These are phyloP conservation scores for Vaccinium corymbosum DNA, from an alignment of 148 eudicot genomes.

Conservation along the genomic window DNA sequence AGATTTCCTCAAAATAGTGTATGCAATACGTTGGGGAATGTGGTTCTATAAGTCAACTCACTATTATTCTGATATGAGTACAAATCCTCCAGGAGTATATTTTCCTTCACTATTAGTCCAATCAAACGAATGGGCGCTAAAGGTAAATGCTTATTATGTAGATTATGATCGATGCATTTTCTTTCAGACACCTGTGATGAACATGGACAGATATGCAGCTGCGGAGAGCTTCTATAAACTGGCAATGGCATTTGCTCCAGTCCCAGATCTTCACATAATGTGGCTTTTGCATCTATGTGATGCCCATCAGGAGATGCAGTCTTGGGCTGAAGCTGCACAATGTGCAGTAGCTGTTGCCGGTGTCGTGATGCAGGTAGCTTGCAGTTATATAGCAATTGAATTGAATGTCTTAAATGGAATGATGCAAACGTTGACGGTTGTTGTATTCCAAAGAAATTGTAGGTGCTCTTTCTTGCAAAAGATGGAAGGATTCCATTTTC, in stretches of 20 bases:
- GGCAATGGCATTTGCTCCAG: slow-evolving; percentile 95
- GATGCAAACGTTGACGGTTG: not conserved
- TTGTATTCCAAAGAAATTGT: not conserved
- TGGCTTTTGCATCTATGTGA: slow-evolving; percentile 97
- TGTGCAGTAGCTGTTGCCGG: slow-evolving; percentile 99
- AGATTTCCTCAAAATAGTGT: not conserved
- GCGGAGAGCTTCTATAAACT: slow-evolving; percentile 97
- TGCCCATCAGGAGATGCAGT: slow-evolving; percentile 99
- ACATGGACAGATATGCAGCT: slow-evolving; percentile 88
- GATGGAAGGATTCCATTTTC: not conserved
- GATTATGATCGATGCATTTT: slow-evolving; percentile 19
- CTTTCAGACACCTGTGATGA: slow-evolving; percentile 81
- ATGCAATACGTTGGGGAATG: not conserved
- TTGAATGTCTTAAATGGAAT: not conserved
- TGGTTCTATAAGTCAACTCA: not conserved
- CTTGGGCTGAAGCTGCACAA: slow-evolving; percentile 99
- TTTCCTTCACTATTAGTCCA: not conserved
- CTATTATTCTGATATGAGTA: not conserved
- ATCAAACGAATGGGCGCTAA: not conserved
- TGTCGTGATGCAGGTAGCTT: slow-evolving; percentile 92
- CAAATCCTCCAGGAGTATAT: not conserved
- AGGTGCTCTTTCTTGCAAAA: not conserved
- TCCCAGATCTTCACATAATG: slow-evolving; percentile 99
- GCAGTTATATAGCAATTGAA: not conserved
- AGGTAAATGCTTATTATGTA: not conserved